Evolutionary conservation across 768 basidiomycete genomes (phyloP).

Genomic region (Boletales sp.): DNA sequence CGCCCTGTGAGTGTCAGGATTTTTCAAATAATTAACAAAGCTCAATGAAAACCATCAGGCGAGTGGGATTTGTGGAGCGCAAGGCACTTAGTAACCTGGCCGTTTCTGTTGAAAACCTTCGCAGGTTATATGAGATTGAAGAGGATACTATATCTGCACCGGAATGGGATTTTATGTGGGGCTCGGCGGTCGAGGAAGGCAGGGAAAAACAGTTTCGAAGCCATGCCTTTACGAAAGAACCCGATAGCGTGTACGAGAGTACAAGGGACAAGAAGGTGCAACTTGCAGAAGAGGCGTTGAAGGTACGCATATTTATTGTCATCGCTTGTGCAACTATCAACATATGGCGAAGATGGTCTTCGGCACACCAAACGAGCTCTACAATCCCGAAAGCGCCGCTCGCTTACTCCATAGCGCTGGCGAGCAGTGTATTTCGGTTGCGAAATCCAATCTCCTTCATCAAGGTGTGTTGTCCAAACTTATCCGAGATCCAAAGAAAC

Average conservation of each 20-base stretch:
- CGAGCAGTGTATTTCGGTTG: slow-evolving; percentile 50
- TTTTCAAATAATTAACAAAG: not conserved
- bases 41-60: slow-evolving; percentile 37
- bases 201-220: slow-evolving; percentile 67
- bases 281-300: slow-evolving; percentile 67
- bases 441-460: slow-evolving; percentile 56
- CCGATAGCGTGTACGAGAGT: slow-evolving; percentile 27
- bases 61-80: slow-evolving; percentile 57
- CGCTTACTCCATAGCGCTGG: slow-evolving; percentile 54
- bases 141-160: slow-evolving; percentile 43
- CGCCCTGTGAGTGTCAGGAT: slow-evolving; percentile 60
- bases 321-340: not conserved
- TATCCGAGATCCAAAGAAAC: slow-evolving; percentile 57
- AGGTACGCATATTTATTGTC: slow-evolving; percentile 40
- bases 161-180: slow-evolving; percentile 76
- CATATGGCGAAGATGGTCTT: slow-evolving; percentile 60
- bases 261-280: slow-evolving; percentile 37
- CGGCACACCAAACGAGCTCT: slow-evolving; percentile 66
- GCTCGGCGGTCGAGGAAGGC: slow-evolving; percentile 63
- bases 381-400: slow-evolving; percentile 58
- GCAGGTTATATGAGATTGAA: slow-evolving; percentile 46
- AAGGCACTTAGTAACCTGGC: slow-evolving; percentile 40
- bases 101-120: slow-evolving; percentile 40
- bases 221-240: slow-evolving; percentile 48
- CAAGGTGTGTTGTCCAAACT: slow-evolving; percentile 67